phyloP scores from a whole-genome alignment of 1,284 basidiomycete species.

The Heterobasidion parviporum region DNA sequence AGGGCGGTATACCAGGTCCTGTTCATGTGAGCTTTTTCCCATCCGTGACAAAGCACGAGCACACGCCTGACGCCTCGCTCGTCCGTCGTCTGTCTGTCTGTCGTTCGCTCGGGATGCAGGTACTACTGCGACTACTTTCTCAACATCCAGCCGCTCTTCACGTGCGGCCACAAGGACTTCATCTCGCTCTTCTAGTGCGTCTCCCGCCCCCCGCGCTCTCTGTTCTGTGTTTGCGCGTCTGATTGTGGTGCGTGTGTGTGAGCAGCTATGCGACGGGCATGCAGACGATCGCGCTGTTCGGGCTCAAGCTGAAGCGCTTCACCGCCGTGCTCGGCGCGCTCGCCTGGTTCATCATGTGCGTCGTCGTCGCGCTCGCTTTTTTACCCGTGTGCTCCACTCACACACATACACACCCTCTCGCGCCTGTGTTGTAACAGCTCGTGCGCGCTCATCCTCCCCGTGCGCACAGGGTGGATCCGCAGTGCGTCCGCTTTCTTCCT shows the following conservation, averaged over 20 bases:
- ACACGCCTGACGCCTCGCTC: too few species aligned
- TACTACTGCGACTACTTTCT: slow-evolving; percentile 45
- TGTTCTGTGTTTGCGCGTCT: neutral
- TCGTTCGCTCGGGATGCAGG: slow-evolving; percentile 23
- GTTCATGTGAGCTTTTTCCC: slow-evolving; percentile 36
- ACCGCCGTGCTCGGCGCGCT: slow-evolving; percentile 55
- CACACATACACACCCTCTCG: neutral
- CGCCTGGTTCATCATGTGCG: slow-evolving; percentile 54
- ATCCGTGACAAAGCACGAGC: too few species aligned
- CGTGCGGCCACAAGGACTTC: slow-evolving; percentile 47
- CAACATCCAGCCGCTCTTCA: slow-evolving; percentile 11
- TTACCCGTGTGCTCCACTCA: neutral
- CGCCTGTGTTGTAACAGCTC: slow-evolving; percentile 26
- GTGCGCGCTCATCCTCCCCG: slow-evolving; percentile 46
- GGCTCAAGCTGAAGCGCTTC: slow-evolving; percentile 61
- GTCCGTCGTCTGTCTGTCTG: neutral
- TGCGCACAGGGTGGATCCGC: slow-evolving; percentile 39
- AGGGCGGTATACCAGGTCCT: slow-evolving; percentile 37
- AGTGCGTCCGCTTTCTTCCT: slow-evolving; percentile 31
- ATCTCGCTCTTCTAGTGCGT: slow-evolving; percentile 58
- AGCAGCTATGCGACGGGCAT: slow-evolving; percentile 46
- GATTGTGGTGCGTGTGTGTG: neutral
- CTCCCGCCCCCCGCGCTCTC: slow-evolving; percentile 6
- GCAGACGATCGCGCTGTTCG: slow-evolving; percentile 73
- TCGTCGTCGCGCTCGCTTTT: slow-evolving; percentile 1